Evolutionary conservation across 805 yeast genomes (phyloP).

Genomic region (Metschnikowia kofuensis): DNA sequence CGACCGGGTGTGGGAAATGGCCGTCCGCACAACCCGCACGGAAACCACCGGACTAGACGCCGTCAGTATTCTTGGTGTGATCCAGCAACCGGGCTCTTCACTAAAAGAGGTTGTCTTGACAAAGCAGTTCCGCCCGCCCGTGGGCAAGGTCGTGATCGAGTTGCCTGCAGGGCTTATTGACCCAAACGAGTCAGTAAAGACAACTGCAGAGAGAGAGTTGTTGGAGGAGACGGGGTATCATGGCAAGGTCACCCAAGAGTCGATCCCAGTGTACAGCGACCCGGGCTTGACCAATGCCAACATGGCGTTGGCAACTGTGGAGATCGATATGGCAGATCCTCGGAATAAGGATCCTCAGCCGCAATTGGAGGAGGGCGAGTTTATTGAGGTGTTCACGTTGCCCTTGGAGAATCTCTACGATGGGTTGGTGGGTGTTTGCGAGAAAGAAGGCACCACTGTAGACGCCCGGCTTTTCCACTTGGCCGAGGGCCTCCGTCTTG

Average conservation of each 20-base stretch:
- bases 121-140: constrained; percentile 93
- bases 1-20: constrained; percentile 85
- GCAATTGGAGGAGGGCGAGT: constrained; percentile 85
- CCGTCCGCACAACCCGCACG: constrained; percentile 73
- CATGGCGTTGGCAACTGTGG: constrained; percentile 71
- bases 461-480: constrained; percentile 88
- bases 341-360: constrained; percentile 70
- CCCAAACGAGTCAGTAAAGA: constrained; percentile 70
- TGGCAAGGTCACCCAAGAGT: constrained; percentile 49
- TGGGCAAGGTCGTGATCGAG: constrained; percentile 82
- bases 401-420: constrained; percentile 59
- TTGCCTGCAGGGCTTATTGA: constrained; percentile 95
- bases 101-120: constrained; percentile 52
- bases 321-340: constrained; percentile 65
- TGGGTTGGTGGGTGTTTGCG: constrained; percentile 47
- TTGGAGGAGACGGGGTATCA: constrained; percentile 91
- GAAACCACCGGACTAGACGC: constrained; percentile 68
- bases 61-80: constrained; percentile 80
- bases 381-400: constrained; percentile 81
- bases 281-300: constrained; percentile 90
- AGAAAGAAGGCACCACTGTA: constrained; percentile 64
- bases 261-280: constrained; percentile 56
- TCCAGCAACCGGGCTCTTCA: constrained; percentile 33
- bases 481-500: constrained; percentile 74
- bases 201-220: constrained; percentile 84